A percentile compares a stretch with the other conserved stretches of the same genome.
phyloP scores from a whole-genome alignment of 2,329 filamentous ascomycete genomes.

The Xylaria arbuscula region DNA sequence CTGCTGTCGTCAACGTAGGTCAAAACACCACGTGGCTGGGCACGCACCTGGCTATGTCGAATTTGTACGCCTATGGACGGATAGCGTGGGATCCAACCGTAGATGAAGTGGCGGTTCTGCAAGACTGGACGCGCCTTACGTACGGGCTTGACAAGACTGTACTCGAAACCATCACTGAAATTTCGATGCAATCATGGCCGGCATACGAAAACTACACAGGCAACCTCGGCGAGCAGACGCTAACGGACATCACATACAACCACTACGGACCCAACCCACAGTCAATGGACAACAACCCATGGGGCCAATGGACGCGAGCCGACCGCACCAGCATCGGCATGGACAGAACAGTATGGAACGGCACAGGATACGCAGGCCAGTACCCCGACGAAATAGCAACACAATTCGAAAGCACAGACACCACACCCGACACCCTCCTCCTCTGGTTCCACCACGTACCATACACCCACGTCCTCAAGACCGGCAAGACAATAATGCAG shows the following conservation, averaged over 20 bases:
- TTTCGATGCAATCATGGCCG: constrained; percentile 76
- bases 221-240: constrained; percentile 75
- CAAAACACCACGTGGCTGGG: constrained; percentile 75
- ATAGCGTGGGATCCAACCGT: constrained; percentile 71
- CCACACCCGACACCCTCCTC: constrained; percentile 74
- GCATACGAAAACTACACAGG: constrained; percentile 78
- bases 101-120: constrained; percentile 62
- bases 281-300: constrained; percentile 71
- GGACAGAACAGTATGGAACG: constrained; percentile 76
- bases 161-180: constrained; percentile 67
- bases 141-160: constrained; percentile 67
- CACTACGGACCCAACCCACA: constrained; percentile 76
- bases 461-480: constrained; percentile 72
- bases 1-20: constrained; percentile 75
- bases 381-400: constrained; percentile 71
- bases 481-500: constrained; percentile 72
- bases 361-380: constrained; percentile 73
- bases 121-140: constrained; percentile 76
- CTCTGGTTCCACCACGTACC: constrained; percentile 81
- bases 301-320: constrained; percentile 79
- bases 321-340: constrained; percentile 71
- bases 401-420: constrained; percentile 68
- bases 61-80: constrained; percentile 75
- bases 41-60: constrained; percentile 76
- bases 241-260: constrained; percentile 73